Conservation (phyloP, 2,329 filamentous ascomycete species). For the Cladosporium sp. region DNA sequence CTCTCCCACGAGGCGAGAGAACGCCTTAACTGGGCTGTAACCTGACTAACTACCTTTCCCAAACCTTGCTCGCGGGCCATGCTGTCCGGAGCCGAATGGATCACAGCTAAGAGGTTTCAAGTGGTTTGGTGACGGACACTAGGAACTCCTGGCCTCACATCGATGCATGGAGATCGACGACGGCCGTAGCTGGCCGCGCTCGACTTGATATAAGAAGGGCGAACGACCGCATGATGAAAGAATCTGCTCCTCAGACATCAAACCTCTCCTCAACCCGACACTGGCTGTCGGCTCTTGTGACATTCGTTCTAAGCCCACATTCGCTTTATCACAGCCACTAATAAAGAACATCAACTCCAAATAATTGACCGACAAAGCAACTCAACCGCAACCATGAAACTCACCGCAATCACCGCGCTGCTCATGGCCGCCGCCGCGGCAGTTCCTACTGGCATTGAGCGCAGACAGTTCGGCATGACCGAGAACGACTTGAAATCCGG, state of each 20-base stretch:
- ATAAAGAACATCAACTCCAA: background rate
- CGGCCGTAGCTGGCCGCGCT: background rate
- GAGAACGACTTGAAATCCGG: slow-evolving; percentile 29
- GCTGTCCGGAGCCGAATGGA: background rate
- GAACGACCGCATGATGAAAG: background rate
- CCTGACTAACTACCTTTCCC: background rate
- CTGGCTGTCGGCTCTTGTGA: background rate
- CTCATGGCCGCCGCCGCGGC: slow-evolving; percentile 15
- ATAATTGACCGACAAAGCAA: background rate
- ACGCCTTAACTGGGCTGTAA: background rate
- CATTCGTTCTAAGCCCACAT: background rate
- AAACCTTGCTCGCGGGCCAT: background rate
- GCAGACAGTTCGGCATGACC: slow-evolving; percentile 10
- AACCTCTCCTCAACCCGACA: background rate
- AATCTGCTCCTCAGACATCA: background rate
- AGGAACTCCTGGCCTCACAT: background rate
- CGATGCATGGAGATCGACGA: background rate
- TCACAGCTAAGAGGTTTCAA: slow-evolving; percentile 10
- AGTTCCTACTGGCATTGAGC: slow-evolving; percentile 8
- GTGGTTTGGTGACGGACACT: slow-evolving; percentile 3
- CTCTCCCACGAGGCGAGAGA: background rate
- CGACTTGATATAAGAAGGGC: background rate
- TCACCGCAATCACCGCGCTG: slow-evolving; percentile 13
- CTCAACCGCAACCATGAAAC: slow-evolving; percentile 17
- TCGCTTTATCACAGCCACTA: background rate